Base-by-base conservation (phyloP, 768 basidiomycete genomes). In the Favolaschia claudopus region DNA sequence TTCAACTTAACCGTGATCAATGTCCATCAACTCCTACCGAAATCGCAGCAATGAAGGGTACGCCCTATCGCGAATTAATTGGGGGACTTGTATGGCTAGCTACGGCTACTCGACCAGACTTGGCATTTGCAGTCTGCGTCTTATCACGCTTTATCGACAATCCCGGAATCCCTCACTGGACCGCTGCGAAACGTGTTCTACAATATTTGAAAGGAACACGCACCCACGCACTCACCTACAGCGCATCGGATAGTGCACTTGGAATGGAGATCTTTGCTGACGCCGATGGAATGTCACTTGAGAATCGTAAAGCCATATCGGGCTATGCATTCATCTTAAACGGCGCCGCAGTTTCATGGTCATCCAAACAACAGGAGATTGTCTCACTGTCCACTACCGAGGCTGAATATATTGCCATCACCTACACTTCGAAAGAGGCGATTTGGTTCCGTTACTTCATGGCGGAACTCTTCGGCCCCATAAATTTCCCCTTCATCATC, bases 291-390 rank as follows among this genome's bases (percentile, higher is more conserved):
- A 59, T 51, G 42, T 45, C 40, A 19, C 7, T 51, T 5, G 57
- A 59, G 20, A 52, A 52, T 20, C 48, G 57, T 14, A 51, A 46
- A 17, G 57, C 57, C 0, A 34, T 59, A 1, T 51, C 57, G 4
- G 57, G 57, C 8, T 59, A 51, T 34, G 57, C 42, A 4, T 51
- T 59, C 42, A 38, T 52, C 7, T 45, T 59, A 27, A 72, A 71
- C 31, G 70, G 70, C 17, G 62, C 42, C 8, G 57, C 57, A 7
- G 50, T 59, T n/a, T 59, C 57, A 22, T 59, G 57, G 57, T 42
- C 46, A 5, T 57, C 75, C 3, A 75, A 74, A 62, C 66, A 70
- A 37, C 78, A 82, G 50, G 60, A 66, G 2, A 66, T 76, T 24
- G 39, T 49, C 27, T 32, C 47, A 10, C 31, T 57, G 2, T 57